phyloP scores from a whole-genome alignment of 1,284 basidiomycete genomes.

The Microbotryomycetes sp. region DNA sequence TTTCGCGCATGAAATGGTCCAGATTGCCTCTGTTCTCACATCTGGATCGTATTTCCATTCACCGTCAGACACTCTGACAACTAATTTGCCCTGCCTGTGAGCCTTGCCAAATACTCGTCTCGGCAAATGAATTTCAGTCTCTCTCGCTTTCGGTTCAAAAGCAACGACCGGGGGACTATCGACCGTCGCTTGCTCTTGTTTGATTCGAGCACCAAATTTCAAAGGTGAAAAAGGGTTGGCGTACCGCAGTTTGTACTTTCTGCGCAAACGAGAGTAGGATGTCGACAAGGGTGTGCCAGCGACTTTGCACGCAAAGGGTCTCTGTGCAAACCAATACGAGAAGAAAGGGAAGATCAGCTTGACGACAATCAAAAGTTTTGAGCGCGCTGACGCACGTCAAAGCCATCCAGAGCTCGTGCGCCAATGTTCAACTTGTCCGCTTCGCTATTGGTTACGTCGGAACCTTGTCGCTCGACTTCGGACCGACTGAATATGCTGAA shows the following conservation, averaged over 20 bases:
- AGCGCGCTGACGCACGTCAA: conserved; percentile 42
- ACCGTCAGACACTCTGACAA: conserved; percentile 21
- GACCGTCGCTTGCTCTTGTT: not conserved
- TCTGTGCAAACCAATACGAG: conserved; percentile 4
- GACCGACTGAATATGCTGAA: conserved; percentile 77
- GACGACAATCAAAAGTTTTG: not conserved
- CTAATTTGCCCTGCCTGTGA: conserved; percentile 2
- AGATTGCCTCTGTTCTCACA: conserved; percentile 15
- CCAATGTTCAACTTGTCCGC: conserved; percentile 65
- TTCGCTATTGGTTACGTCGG: conserved; percentile 50
- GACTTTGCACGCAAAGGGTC: conserved; percentile 40
- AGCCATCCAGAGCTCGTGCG: conserved; percentile 62
- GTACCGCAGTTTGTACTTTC: conserved; percentile 36
- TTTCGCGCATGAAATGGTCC: not conserved
- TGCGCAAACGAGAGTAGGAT: conserved; percentile 32
- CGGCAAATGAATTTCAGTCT: conserved; percentile 36
- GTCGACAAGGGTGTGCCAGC: conserved; percentile 37
- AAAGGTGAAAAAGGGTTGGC: conserved; percentile 20
- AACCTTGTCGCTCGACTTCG: conserved; percentile 35
- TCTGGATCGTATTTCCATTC: conserved; percentile 28
- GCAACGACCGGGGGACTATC: conserved; percentile 11
- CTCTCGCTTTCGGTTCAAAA: conserved; percentile 7
- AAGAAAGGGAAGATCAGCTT: not conserved
- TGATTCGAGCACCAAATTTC: not conserved
- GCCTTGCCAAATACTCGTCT: conserved; percentile 18